These are phyloP conservation scores for Talaromyces thailandensis DNA, from an alignment of 495 filamentous ascomycete genomes.

Conservation along the genomic window DNA sequence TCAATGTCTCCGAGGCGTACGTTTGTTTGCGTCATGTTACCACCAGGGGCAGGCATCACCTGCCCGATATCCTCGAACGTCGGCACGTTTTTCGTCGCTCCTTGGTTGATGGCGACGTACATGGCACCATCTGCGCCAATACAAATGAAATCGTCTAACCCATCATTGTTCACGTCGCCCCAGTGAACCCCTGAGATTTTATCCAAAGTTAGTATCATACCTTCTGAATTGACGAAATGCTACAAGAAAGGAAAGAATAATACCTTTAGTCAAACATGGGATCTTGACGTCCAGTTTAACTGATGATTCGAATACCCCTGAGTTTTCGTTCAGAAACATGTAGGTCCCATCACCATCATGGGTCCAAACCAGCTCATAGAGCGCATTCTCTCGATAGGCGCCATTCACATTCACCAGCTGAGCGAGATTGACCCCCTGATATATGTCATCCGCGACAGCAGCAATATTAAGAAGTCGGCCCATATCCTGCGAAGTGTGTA, in stretches of 20 bases:
- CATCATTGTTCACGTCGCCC: slow-evolving; percentile 28
- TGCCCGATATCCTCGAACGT: slow-evolving; percentile 1
- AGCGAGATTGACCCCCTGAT: neutral
- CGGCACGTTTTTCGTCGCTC: neutral
- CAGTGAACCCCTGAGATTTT: neutral
- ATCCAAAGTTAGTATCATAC: neutral
- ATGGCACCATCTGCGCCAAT: slow-evolving; percentile 11
- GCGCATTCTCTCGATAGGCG: neutral
- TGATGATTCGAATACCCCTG: neutral
- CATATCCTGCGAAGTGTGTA: neutral
- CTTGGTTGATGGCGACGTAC: slow-evolving; percentile 14
- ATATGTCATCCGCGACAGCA: neutral
- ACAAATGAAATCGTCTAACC: slow-evolving; percentile 31
- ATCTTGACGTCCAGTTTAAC: neutral
- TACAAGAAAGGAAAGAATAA: neutral
- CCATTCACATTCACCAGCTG: neutral
- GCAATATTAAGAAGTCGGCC: neutral
- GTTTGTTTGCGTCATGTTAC: slow-evolving; percentile 3
- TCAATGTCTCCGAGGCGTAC: slow-evolving; percentile 16
- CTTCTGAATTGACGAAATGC: no score
- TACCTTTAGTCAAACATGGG: neutral
- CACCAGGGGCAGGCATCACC: neutral
- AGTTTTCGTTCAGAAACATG: neutral
- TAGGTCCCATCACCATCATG: neutral
- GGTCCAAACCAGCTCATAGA: neutral